Evolutionary conservation across 2,329 filamentous ascomycete genomes (phyloP).

Genomic region (Huntiella decipiens): DNA sequence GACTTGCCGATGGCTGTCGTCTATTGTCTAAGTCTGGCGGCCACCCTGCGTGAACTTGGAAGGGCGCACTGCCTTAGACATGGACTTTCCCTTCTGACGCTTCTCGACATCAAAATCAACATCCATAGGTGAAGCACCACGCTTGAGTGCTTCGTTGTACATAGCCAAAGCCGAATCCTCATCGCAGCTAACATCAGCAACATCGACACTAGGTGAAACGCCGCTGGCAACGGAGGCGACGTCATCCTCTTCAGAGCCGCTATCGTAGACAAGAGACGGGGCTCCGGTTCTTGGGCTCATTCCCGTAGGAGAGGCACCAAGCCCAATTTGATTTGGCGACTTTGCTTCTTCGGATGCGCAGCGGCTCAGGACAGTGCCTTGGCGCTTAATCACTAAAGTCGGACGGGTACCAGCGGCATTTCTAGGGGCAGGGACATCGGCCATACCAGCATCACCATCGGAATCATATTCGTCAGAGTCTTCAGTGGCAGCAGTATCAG

Average conservation of each 20-base stretch:
- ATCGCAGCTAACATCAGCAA: conserved; percentile 9
- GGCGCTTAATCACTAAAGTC: conserved; percentile 10
- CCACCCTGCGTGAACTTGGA: conserved; percentile 3
- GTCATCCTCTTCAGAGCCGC: conserved; percentile 53
- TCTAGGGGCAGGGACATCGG: neutral
- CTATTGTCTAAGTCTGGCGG: conserved; percentile 4
- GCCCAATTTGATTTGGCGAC: conserved; percentile 13
- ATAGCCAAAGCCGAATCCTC: conserved; percentile 2
- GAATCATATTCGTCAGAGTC: conserved; percentile 4
- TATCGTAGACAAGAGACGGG: conserved; percentile 62
- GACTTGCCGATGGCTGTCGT: neutral
- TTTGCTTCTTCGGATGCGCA: conserved; percentile 9
- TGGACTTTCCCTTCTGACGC: conserved; percentile 4
- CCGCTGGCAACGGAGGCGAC: conserved; percentile 8
- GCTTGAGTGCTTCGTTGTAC: neutral
- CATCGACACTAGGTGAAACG: conserved; percentile 9
- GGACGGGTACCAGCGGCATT: conserved; percentile 2
- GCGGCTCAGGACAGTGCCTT: conserved; percentile 6
- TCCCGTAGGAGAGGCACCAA: conserved; percentile 32
- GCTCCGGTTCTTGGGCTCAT: conserved; percentile 56
- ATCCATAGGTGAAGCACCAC: conserved; percentile 3
- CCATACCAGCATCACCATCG: conserved; percentile 2
- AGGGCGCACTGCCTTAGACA: conserved; percentile 1
- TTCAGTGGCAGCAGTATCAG: conserved; percentile 5
- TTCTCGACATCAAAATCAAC: conserved; percentile 3